Evolutionary conservation across 2,329 filamentous ascomycete species (phyloP).

Genomic region (Pestalotiopsis sp.): DNA sequence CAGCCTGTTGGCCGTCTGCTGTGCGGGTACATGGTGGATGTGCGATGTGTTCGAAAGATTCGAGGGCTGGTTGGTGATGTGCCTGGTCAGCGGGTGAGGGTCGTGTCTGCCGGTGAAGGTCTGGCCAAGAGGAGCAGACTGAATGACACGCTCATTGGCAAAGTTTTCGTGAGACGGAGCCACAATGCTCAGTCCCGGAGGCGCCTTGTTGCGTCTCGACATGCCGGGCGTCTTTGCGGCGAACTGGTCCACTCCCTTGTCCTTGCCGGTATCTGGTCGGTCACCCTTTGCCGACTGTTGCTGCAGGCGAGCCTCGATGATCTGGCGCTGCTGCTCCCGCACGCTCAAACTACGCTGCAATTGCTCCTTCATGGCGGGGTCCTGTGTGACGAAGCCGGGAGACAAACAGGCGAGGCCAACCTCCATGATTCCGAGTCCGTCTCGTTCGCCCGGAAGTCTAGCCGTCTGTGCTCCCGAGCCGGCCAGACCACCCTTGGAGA

Average conservation of each 20-base stretch:
- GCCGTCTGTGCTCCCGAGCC: conserved; percentile 58
- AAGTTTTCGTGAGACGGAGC: conserved; percentile 91
- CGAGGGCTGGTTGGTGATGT: conserved; percentile 78
- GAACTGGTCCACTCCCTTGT: conserved; percentile 50
- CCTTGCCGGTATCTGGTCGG: conserved; percentile 57
- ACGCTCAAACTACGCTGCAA: conserved; percentile 92
- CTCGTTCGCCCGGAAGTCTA: conserved; percentile 76
- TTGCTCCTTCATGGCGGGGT: conserved; percentile 95
- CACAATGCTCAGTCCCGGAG: conserved; percentile 90
- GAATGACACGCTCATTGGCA: conserved; percentile 90
- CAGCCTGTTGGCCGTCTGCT: conserved; percentile 86
- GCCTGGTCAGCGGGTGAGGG: conserved; percentile 72
- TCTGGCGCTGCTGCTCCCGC: conserved; percentile 87
- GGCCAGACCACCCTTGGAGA: conserved; percentile 62
- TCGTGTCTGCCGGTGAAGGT: conserved; percentile 91
- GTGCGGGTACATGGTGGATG: conserved; percentile 85
- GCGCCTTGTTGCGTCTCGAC: conserved; percentile 72
- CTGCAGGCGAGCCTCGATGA: conserved; percentile 89
- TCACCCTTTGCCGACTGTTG: conserved; percentile 83
- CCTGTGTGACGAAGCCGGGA: conserved; percentile 92
- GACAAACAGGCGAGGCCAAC: conserved; percentile 93
- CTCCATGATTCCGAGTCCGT: conserved; percentile 82
- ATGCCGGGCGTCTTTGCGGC: conserved; percentile 72
- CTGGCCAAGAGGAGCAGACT: conserved; percentile 92
- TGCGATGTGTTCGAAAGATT: conserved; percentile 82